phyloP scores from a whole-genome alignment of 306 rosid species.

The Vigna trinervia region DNA sequence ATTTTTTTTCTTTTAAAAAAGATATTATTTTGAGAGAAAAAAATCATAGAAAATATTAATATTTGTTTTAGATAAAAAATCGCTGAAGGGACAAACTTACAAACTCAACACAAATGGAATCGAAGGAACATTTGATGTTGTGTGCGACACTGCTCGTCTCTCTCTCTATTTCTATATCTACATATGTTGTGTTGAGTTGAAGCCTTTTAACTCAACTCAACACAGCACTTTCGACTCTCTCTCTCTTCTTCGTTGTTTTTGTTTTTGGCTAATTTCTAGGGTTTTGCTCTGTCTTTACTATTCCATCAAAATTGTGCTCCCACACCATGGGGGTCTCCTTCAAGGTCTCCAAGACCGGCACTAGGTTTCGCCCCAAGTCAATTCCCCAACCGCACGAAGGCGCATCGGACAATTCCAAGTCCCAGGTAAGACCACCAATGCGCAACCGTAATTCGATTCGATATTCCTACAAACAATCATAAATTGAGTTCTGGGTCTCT shows the following conservation, averaged over 20 bases:
- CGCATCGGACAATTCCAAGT: slow-evolving; percentile 38
- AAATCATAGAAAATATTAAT: too few species aligned
- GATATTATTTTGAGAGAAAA: too few species aligned
- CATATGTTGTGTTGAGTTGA: not conserved
- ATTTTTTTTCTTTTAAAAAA: too few species aligned
- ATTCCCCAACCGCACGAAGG: slow-evolving; percentile 36
- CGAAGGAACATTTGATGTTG: not conserved
- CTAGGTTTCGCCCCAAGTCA: slow-evolving; percentile 55
- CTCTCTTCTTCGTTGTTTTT: not conserved
- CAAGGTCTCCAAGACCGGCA: slow-evolving; percentile 57
- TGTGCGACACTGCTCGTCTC: not conserved
- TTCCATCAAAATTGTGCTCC: not conserved
- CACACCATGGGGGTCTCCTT: slow-evolving; percentile 55
- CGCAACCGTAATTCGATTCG: not conserved
- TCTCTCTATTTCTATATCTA: too few species aligned
- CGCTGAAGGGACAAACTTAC: too few species aligned
- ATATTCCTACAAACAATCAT: not conserved
- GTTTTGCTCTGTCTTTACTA: slow-evolving; percentile 41
- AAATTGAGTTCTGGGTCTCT: slow-evolving; percentile 2
- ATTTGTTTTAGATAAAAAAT: too few species aligned
- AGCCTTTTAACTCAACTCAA: not conserved
- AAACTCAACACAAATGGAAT: not conserved
- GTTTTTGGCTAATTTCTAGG: slow-evolving; percentile 41
- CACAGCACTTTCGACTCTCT: not conserved
- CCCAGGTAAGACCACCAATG: slow-evolving; percentile 40